Base-by-base conservation (phyloP, 2,329 filamentous ascomycete species). In the Alternaria brassicicola region DNA sequence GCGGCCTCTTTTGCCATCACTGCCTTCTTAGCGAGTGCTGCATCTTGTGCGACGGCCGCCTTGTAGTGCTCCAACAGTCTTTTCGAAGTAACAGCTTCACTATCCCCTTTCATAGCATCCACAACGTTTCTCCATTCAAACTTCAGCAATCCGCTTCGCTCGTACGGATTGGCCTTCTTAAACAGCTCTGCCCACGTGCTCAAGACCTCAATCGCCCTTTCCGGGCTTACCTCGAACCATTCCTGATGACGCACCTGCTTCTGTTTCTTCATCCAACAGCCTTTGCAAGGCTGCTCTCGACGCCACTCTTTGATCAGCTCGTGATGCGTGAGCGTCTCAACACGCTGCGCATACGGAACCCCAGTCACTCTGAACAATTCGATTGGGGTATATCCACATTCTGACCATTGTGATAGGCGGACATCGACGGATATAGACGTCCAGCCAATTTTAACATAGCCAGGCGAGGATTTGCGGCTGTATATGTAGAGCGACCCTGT, bases 261-360 rank as follows among this genome's bases (percentile, higher is more conserved):
- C 0, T n/a, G 8, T 42, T 17, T 42, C 0, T n/a, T 28, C 12
- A 26, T 15, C 23, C 3, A 25, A n/a, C 19, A 42, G 21, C 3
- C 21, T 26, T 54, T 38, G 21, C 56, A 62, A 13, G 7, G 15
- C 21, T 13, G 51, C 36, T 56, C 59, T 36, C 47, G 42, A 12
- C 51, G 51, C 60, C 56, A 62, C 17, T 62, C 52, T 41, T 53
- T 53, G 23, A 62, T 57, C 43, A 62, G 38, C 35, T 62, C 60
- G 36, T 59, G 39, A 19, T 62, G 60, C 25, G 56, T 52, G 31
- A 59, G 56, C 10, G 60, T 62, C 39, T 62, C 56, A 12, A 43
- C 52, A 23, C 60, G 56, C 48, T 62, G 56, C 38, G 56, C 56
- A 46, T 57, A 19, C n/a, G 56, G 56, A 33, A 59, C 43, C 2